A percentile compares a stretch with the other conserved stretches of the same genome.
Conservation (phyloP, 257 asterid species). For the Nicotiana attenuata region DNA sequence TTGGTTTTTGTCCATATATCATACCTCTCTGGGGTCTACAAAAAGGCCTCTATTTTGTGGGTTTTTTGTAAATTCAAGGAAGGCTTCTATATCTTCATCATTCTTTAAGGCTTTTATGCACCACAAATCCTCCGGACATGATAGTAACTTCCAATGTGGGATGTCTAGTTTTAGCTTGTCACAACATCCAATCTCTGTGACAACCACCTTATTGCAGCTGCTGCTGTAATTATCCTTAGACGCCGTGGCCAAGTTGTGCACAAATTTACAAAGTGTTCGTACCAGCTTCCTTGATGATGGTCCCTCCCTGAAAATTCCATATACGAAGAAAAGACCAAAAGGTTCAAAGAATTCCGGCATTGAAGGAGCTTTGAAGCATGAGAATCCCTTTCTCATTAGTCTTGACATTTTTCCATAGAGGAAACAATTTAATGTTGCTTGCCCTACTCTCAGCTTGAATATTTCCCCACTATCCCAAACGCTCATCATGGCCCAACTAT, state of each 20-base stretch:
- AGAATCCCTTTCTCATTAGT: slow-evolving; percentile 15
- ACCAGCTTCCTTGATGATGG: slow-evolving; percentile 32
- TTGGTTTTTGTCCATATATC: neutral
- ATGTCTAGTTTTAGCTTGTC: slow-evolving; percentile 22
- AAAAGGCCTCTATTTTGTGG: slow-evolving; percentile 19
- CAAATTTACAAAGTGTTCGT: slow-evolving; percentile 26
- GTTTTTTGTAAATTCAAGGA: slow-evolving; percentile 15
- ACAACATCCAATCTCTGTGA: slow-evolving; percentile 29
- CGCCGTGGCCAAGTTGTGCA: slow-evolving; percentile 24
- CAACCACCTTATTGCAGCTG: slow-evolving; percentile 18
- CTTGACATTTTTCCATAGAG: slow-evolving; percentile 17
- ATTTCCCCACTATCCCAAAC: slow-evolving; percentile 32
- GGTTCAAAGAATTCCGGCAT: slow-evolving; percentile 25
- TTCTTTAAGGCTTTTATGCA: slow-evolving; percentile 33
- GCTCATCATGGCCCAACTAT: slow-evolving; percentile 37
- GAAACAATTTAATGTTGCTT: slow-evolving; percentile 22
- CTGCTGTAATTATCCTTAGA: slow-evolving; percentile 6
- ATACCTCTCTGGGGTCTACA: slow-evolving; percentile 46
- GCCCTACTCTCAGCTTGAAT: slow-evolving; percentile 29
- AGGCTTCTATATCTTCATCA: neutral
- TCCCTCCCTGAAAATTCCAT: slow-evolving; percentile 28
- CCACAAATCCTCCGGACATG: slow-evolving; percentile 38
- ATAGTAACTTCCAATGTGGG: slow-evolving; percentile 37
- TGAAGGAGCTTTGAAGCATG: slow-evolving; percentile 18
- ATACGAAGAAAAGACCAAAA: slow-evolving; percentile 34